These are phyloP conservation scores for Metschnikowia lochheadii DNA, from an alignment of 805 yeast genomes.

Conservation along the genomic window DNA sequence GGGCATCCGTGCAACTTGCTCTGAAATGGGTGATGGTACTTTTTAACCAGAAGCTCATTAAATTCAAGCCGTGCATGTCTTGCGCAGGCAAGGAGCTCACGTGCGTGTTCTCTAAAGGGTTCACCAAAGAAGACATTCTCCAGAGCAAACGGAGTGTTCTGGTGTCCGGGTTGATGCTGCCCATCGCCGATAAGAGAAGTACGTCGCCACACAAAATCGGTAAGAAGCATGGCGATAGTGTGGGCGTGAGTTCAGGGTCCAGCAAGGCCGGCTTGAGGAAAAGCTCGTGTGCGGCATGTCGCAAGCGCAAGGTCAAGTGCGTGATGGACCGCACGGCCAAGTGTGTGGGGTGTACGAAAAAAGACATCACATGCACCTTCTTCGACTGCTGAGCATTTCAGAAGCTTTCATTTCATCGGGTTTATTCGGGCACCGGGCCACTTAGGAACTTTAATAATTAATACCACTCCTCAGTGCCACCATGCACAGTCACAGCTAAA, in stretches of 20 bases:
- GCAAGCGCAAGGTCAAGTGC: conserved; percentile 43
- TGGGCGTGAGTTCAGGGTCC: neutral
- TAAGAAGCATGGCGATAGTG: conserved; percentile 10
- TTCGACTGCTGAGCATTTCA: neutral
- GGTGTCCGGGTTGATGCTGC: neutral
- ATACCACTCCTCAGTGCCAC: neutral
- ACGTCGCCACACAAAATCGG: conserved; percentile 9
- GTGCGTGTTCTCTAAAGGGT: conserved; percentile 62
- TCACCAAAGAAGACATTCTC: conserved; percentile 57
- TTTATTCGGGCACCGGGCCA: neutral
- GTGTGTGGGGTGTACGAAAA: conserved; percentile 41
- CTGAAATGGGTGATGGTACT: conserved; percentile 17
- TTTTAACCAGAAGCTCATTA: conserved; percentile 35
- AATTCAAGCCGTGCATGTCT: conserved; percentile 53
- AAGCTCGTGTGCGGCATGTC: conserved; percentile 37
- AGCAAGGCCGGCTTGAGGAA: conserved; percentile 22
- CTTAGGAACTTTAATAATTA: neutral
- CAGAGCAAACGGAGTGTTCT: conserved; percentile 25
- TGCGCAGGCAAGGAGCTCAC: conserved; percentile 43
- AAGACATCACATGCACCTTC: conserved; percentile 32
- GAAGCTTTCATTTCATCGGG: conserved; percentile 2
- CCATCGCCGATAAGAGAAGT: conserved; percentile 4
- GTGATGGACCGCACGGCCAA: conserved; percentile 28
- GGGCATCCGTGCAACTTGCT: conserved; percentile 15
- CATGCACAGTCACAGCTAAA: no score